Base-by-base conservation (phyloP, 352 stramenopile species). In the Phytopythium litorale region DNA sequence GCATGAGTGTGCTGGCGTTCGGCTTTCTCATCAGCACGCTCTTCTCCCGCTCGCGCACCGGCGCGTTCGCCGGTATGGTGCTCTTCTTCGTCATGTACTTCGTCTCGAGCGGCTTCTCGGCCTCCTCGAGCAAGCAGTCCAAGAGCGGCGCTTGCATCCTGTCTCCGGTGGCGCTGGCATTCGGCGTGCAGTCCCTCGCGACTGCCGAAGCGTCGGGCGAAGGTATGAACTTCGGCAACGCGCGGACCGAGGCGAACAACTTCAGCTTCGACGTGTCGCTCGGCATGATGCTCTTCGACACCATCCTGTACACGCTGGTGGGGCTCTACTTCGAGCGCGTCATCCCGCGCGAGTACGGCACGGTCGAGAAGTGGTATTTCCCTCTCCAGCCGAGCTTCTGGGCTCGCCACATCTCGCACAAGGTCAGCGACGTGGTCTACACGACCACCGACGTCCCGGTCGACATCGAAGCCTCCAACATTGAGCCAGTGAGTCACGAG, bases 351-450 rank as follows among this genome's bases (percentile, higher is more conserved):
- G 83, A 97, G 62, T 98, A 94, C 63, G 93, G 93, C 16, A 91
- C 87, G 21, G 65, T 70, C 0, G 66, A 87, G 46, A 96, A 95
- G 15, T 98, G 89, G 84, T 97, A 97, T 65, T 98, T 98, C 67
- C 78, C 85, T 0, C 46, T 97, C 11, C 85, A 79, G 3, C 76
- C 75, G 9, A 80, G 62, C 21, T 97, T 83, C 63, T 97, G 88
- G 91, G 30, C 63, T 3, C 48, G 48, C 8, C 37, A 53, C 19
- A 62, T 46, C 38, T 63, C 40, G 11, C 71, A 71, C 33, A 81
- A 77, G 30, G 70, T 77, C 4, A 67, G 69, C 32, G 71, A 76
- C 32, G 54, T 72, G 7, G 33, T 56, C 16, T 66, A 66, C 28
- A 64, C 51, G 30, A 45, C 40, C 32, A 50, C 28, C 5, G 60